A percentile compares a stretch with the other conserved stretches of the same genome.
phyloP scores from a whole-genome alignment of 2,329 filamentous ascomycete genomes.

The Beauveria caledonica region DNA sequence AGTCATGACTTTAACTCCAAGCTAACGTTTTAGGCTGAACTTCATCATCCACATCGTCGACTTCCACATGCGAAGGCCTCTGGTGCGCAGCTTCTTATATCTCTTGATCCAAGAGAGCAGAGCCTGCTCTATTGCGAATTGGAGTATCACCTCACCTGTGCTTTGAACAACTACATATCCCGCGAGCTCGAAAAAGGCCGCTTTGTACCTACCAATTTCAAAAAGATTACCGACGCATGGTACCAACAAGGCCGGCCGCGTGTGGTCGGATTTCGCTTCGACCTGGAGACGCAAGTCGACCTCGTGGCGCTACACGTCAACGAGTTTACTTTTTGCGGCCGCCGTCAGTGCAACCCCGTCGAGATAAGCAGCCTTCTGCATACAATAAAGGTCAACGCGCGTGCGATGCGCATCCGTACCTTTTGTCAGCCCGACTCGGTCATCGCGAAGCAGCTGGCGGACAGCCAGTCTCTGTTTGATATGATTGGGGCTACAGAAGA shows the following conservation, averaged over 20 bases:
- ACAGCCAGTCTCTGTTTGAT: slow-evolving; percentile 42
- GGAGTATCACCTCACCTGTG: slow-evolving; percentile 44
- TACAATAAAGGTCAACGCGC: slow-evolving; percentile 44
- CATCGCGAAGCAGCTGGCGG: slow-evolving; percentile 49
- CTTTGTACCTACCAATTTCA: slow-evolving; percentile 41
- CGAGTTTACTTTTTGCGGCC: slow-evolving; percentile 48
- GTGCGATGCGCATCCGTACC: slow-evolving; percentile 44
- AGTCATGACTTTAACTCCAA: neutral
- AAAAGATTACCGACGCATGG: slow-evolving; percentile 44
- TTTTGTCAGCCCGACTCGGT: slow-evolving; percentile 51
- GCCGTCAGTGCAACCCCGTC: slow-evolving; percentile 31
- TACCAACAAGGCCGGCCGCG: slow-evolving; percentile 42
- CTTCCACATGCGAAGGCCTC: slow-evolving; percentile 24
- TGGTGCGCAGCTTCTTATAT: slow-evolving; percentile 34
- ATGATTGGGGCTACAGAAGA: slow-evolving; percentile 37
- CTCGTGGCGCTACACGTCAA: slow-evolving; percentile 41
- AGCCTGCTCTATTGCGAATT: slow-evolving; percentile 52
- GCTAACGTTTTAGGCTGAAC: slow-evolving; percentile 27
- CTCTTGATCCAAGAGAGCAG: slow-evolving; percentile 47
- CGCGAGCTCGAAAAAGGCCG: slow-evolving; percentile 48
- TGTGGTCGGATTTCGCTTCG: slow-evolving; percentile 50
- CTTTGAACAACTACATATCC: slow-evolving; percentile 44
- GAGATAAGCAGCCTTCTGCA: slow-evolving; percentile 41
- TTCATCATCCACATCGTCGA: slow-evolving; percentile 26
- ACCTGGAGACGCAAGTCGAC: slow-evolving; percentile 52